Percentiles rank a stretch among this genome's conserved stretches.
Conservation (phyloP, 2,329 filamentous ascomycete species). For the Ploettnerulaceae sp. region DNA sequence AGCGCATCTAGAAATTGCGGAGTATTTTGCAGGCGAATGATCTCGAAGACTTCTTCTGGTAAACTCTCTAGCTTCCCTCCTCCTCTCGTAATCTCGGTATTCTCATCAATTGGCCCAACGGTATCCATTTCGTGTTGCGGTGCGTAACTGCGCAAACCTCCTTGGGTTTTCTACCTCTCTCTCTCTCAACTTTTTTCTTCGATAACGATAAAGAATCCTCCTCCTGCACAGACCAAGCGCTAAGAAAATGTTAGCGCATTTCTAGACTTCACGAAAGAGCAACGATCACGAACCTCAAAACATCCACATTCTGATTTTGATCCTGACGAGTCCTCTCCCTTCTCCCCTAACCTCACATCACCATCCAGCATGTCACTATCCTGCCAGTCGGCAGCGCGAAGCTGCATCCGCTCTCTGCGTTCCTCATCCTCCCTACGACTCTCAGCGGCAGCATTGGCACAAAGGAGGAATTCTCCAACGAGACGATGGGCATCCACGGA, state of each 20-base stretch:
- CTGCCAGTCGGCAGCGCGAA: slow-evolving; percentile 58
- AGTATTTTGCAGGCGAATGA: slow-evolving; percentile 59
- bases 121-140: slow-evolving; percentile 43
- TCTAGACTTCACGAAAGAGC: slow-evolving; percentile 1
- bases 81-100: neutral
- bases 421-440: slow-evolving; percentile 43
- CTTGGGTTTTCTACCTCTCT: neutral
- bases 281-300: slow-evolving; percentile 4
- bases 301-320: slow-evolving; percentile 5
- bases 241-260: slow-evolving; percentile 2
- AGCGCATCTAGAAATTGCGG: slow-evolving; percentile 67
- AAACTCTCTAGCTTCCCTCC: slow-evolving; percentile 49
- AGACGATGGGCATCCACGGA: slow-evolving; percentile 89
- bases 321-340: slow-evolving; percentile 7
- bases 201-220: slow-evolving; percentile 3
- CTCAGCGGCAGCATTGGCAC: slow-evolving; percentile 43
- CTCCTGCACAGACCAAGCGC: neutral
- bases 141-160: slow-evolving; percentile 2
- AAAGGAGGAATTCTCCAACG: slow-evolving; percentile 43
- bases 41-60: slow-evolving; percentile 63
- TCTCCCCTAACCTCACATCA: slow-evolving; percentile 13
- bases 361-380: slow-evolving; percentile 54
- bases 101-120: slow-evolving; percentile 38
- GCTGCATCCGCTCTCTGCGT: slow-evolving; percentile 59
- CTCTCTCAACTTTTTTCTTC: slow-evolving; percentile 17